Evolutionary conservation across 805 yeast genomes (phyloP).

Genomic region (Zygosaccharomyces lentus): DNA sequence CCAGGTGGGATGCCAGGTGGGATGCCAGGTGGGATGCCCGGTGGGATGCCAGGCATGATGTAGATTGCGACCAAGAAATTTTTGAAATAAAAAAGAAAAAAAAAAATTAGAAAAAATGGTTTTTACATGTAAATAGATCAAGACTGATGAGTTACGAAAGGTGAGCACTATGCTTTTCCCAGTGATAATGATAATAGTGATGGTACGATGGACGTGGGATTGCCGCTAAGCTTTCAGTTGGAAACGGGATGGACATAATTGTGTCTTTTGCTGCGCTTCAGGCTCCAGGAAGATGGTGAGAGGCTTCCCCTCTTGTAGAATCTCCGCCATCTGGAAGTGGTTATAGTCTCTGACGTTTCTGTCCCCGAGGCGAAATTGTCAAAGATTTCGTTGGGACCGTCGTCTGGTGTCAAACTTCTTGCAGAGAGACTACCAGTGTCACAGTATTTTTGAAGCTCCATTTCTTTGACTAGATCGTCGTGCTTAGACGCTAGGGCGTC

Average conservation of each 20-base stretch:
- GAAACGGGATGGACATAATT: background rate
- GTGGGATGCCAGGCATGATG: constrained; percentile 60
- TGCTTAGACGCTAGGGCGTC: background rate
- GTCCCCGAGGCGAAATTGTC: background rate
- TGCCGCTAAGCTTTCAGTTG: background rate
- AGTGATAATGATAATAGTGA: background rate
- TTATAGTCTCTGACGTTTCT: background rate
- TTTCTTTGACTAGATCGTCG: background rate
- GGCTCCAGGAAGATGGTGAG: background rate
- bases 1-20: constrained; percentile 49
- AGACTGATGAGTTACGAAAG: constrained; percentile 17
- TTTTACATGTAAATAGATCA: constrained; percentile 3
- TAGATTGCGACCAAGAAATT: constrained; percentile 1
- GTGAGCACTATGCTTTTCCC: too few species aligned
- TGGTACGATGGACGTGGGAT: background rate
- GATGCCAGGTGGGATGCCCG: constrained; percentile 52
- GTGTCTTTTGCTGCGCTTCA: background rate
- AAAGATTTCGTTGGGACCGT: background rate
- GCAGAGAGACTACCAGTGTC: background rate
- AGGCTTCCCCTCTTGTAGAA: background rate
- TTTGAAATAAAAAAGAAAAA: too few species aligned
- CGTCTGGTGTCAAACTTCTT: background rate
- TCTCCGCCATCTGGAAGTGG: background rate
- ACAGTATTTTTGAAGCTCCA: background rate
- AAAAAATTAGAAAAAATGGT: background rate